Base-by-base conservation (phyloP, 768 basidiomycete genomes). In the Roridomyces roridus region DNA sequence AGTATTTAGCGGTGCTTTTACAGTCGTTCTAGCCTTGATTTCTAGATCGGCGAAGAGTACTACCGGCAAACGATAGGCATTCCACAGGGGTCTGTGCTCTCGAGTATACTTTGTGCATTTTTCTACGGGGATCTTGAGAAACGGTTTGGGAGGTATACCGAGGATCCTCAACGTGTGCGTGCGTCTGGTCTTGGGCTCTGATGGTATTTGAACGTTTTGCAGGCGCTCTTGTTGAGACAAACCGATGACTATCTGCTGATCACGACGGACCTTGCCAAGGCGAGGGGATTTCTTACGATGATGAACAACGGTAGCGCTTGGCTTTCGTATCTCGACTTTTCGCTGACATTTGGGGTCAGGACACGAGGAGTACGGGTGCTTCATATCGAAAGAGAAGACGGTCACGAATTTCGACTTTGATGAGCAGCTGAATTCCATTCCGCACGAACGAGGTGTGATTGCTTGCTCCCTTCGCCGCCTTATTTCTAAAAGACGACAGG, bases 1-100 rank as follows among this genome's bases (percentile, higher is more conserved):
- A 20, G 40, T 17, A 26, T 12, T 36, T 26, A 54, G 45, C n/a
- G 45, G 35, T 37, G 3, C 21, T 46, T 41, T 23, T 17, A 12
- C 4, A 17, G 12, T 57, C 18, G 37, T 24, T 61, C 44, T 57
- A 35, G 39, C 39, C 28, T 58, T 29, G 35, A 28, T 35, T 23
- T 29, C 15, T 61, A 96, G 94, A 94, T 97, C 48, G 92, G 91
- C 1, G 65, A 74, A n/a, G 72, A 82, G 37, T 93, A 89, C 67
- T 96, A 89, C 68, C 86, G 89, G 12, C 97, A 99, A 71, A 84
- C 82, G n/a, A 84, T 92, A 25, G 97, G 97, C 3, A 99, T 99
- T 21, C 96, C 97, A 1, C 97, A 99, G 71, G 97, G 97, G 20
- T 98, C 96, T 3, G 86, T 95, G n/a, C 74, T 98, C n/a, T 97